Percentiles rank a stretch among this genome's conserved stretches.
Evolutionary conservation across 192 early-diverging fungal species (phyloP).

Genomic region (Linnemannia zychae): DNA sequence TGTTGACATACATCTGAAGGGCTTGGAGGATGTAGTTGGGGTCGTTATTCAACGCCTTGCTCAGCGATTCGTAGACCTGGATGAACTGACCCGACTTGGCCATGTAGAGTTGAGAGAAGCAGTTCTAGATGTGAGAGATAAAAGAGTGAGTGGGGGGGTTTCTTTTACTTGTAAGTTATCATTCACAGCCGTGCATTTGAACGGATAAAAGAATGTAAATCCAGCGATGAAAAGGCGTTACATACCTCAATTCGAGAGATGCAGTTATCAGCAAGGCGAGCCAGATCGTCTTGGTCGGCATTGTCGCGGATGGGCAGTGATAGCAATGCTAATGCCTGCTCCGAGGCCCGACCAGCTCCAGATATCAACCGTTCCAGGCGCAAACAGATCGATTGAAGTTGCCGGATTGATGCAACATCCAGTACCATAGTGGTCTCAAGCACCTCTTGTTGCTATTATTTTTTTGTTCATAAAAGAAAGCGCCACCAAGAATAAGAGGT

Average conservation of each 20-base stretch:
- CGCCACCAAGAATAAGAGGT: slow-evolving; percentile 53
- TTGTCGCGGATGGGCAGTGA: slow-evolving; percentile 59
- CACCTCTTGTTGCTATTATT: slow-evolving; percentile 11
- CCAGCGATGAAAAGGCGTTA: neutral
- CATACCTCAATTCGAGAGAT: slow-evolving; percentile 74
- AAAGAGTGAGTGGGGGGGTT: too few relatives aligned
- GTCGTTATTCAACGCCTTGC: slow-evolving; percentile 70
- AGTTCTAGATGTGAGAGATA: slow-evolving; percentile 64
- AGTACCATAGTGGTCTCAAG: slow-evolving; percentile 34
- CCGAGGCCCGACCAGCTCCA: slow-evolving; percentile 51
- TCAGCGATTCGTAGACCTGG: slow-evolving; percentile 66
- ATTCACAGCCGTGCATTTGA: too few relatives aligned
- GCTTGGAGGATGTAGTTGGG: slow-evolving; percentile 72
- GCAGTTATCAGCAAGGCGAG: slow-evolving; percentile 65
- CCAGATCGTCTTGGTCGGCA: slow-evolving; percentile 66
- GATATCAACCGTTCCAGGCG: slow-evolving; percentile 70
- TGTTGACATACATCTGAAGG: slow-evolving; percentile 72
- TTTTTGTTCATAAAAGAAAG: slow-evolving; percentile 39
- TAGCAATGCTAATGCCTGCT: slow-evolving; percentile 42
- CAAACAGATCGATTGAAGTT: slow-evolving; percentile 64
- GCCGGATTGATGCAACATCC: slow-evolving; percentile 61
- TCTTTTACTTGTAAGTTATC: too few relatives aligned
- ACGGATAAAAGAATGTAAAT: slow-evolving; percentile 9
- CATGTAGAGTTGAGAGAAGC: slow-evolving; percentile 70
- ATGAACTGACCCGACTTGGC: slow-evolving; percentile 69